Conservation (phyloP, 257 asterid species). For the Solanum corneliomulleri region DNA sequence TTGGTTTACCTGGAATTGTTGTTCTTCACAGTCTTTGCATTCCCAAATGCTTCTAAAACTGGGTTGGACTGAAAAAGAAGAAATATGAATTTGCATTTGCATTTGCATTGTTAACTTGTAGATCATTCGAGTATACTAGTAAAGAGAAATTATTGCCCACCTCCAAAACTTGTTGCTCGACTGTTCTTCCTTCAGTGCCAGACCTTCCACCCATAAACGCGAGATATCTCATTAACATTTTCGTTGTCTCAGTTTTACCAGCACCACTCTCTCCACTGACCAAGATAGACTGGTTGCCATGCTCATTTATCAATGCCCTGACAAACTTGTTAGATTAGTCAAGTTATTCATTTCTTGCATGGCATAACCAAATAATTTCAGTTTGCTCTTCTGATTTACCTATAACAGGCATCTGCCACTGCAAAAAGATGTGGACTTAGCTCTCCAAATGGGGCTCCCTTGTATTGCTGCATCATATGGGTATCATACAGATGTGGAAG, state of each 20-base stretch:
- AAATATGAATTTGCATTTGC: slow-evolving; percentile 2
- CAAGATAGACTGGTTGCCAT: slow-evolving; percentile 87
- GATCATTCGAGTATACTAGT: background rate
- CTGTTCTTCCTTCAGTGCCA: slow-evolving; percentile 85
- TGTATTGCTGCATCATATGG: slow-evolving; percentile 93
- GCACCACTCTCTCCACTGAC: slow-evolving; percentile 99
- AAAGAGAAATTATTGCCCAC: slow-evolving; percentile 28
- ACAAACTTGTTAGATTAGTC: background rate
- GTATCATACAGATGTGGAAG: slow-evolving; percentile 84
- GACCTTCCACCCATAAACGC: slow-evolving; percentile 97
- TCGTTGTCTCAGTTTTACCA: slow-evolving; percentile 93
- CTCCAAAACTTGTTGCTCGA: slow-evolving; percentile 94
- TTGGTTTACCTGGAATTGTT: slow-evolving; percentile 76
- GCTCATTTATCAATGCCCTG: slow-evolving; percentile 85
- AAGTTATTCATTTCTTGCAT: background rate
- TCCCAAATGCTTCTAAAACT: slow-evolving; percentile 94
- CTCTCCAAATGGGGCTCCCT: slow-evolving; percentile 93
- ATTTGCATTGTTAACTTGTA: background rate
- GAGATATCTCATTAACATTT: slow-evolving; percentile 93
- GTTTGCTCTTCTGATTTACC: slow-evolving; percentile 24
- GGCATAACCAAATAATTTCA: background rate
- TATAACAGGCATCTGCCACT: slow-evolving; percentile 84
- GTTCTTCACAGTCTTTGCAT: slow-evolving; percentile 88
- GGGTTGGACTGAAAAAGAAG: slow-evolving; percentile 67
- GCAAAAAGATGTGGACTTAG: slow-evolving; percentile 97